phyloP scores from a whole-genome alignment of 208 protist species.

The Acanthamoeba healyi region DNA sequence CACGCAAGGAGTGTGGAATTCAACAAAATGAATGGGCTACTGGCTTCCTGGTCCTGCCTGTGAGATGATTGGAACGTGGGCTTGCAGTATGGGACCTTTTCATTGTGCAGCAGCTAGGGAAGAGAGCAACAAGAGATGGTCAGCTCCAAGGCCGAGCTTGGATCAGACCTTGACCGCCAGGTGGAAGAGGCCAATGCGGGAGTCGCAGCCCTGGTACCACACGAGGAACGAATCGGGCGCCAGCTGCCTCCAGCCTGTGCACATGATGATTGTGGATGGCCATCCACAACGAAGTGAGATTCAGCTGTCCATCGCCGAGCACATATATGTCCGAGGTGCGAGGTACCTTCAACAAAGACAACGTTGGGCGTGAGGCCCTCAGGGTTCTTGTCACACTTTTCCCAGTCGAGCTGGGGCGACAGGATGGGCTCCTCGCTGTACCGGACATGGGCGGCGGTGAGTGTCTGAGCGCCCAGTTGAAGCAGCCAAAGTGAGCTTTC shows the following conservation, averaged over 20 bases:
- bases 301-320: no score
- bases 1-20: no score
- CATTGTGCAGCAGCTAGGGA: no score
- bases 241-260: constrained; percentile 28
- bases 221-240: neutral
- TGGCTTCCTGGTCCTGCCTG: no score
- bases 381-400: constrained; percentile 28
- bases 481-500: neutral
- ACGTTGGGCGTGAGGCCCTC: constrained; percentile 75
- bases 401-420: constrained; percentile 54
- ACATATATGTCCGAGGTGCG: neutral
- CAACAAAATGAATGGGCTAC: no score
- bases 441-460: neutral
- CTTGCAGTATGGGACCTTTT: no score
- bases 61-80: no score
- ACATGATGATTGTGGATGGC: no score
- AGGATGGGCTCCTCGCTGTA: constrained; percentile 3
- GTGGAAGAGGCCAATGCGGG: neutral
- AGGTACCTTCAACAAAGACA: constrained; percentile 71
- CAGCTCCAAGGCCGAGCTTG: no score
- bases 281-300: no score
- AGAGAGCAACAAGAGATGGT: no score
- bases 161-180: neutral
- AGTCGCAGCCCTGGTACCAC: constrained; percentile 26
- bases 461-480: no score